Base-by-base conservation (phyloP, 805 yeast genomes). In the Ogataea wickerhamii region DNA sequence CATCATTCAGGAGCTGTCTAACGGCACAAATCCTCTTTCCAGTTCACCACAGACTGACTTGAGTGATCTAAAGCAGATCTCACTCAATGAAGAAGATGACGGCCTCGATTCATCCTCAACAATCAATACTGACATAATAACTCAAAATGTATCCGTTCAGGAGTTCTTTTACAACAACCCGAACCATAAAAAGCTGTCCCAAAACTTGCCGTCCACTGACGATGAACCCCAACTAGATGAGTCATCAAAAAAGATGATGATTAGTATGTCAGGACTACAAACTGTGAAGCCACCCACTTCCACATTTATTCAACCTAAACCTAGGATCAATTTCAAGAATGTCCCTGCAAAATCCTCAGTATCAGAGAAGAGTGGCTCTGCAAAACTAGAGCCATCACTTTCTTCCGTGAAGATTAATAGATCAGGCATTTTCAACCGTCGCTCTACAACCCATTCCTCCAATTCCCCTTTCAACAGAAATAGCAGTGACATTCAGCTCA, bases 101-200 rank as follows among this genome's bases (percentile, higher is more conserved):
- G 50, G 45, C 18, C 38, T 38, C 12, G 34, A 32, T 10, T 45
- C 54, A 5, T 34, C 34, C 11, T 38, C 50, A 6, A 43, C 47
- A 4, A 17, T 36, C 12, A 41, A 37, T 16, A 38, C 41, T 7
- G 42, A 32, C n/a, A 22, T 26, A 5, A 32, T 16, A 12, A 41
- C 48, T n/a, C 47, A 38, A 38, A 51, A 37, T 28, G 55, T 58
- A n/a, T 68, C 81, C 1, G 75, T 73, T 2, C 77, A 76, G 47
- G 80, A 75, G 30, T 76, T 76, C 49, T 77, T 78, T 51, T 67
- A 67, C 40, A 58, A 62, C 34, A 58, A 56, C 35, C 63, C 65
- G 22, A 45, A 45, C 27, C 44, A 41, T 13, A 43, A 40, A 27
- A 45, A 43, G 26, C 31, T 40, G 33, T 34, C 47, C 1, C 27